Evolutionary conservation across 352 stramenopile genomes (phyloP).

Genomic region (Phytopythium helicoides): DNA sequence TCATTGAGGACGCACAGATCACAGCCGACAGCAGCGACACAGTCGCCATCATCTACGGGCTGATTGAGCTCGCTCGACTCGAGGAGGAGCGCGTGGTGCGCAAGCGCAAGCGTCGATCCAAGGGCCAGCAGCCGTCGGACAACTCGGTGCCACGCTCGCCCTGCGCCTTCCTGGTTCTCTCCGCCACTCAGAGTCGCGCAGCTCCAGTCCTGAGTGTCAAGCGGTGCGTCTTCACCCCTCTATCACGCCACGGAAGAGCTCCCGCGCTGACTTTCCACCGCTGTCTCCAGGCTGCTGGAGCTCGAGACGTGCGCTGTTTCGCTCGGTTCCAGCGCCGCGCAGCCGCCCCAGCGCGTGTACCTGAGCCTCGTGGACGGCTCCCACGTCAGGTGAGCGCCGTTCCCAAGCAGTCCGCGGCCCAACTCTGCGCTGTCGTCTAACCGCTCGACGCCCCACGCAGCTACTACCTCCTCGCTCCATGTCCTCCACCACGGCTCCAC

Average conservation of each 20-base stretch:
- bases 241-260: too few relatives aligned
- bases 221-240: conserved; percentile 22
- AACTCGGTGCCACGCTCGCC: conserved; percentile 9
- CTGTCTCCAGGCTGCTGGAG: conserved; percentile 23
- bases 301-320: conserved; percentile 32
- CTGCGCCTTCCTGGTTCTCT: conserved; percentile 39
- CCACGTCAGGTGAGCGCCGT: conserved; percentile 45
- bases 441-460: conserved; percentile 11
- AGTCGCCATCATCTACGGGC: conserved; percentile 36
- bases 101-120: conserved; percentile 34
- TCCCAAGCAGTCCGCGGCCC: too few relatives aligned
- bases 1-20: conserved; percentile 17
- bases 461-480: conserved; percentile 39
- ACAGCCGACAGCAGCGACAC: conserved; percentile 10
- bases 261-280: too few relatives aligned
- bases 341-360: conserved; percentile 23
- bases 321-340: neutral
- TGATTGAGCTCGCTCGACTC: conserved; percentile 17
- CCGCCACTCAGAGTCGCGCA: conserved; percentile 10
- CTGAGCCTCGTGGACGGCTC: conserved; percentile 41
- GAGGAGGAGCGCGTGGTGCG: conserved; percentile 37
- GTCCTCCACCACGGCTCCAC: conserved; percentile 15
- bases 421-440: too few relatives aligned
- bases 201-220: conserved; percentile 33
- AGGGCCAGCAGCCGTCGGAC: neutral